Percentiles rank a stretch among this genome's conserved stretches.
Evolutionary conservation across 176 grass and related monocot species (phyloP).

Genomic region (Musa itinerans): DNA sequence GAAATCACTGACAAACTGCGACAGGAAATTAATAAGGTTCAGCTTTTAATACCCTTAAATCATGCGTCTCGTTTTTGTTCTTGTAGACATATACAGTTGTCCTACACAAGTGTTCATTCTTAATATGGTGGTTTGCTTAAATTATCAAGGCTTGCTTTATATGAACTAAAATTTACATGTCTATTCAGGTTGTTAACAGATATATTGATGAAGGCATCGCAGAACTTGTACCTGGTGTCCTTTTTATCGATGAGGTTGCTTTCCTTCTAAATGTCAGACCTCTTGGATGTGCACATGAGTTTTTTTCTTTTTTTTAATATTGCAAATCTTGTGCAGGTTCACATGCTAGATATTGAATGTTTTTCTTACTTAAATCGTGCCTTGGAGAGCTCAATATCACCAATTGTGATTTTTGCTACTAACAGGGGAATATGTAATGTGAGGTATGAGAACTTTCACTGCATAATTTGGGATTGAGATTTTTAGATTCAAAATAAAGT

Average conservation of each 20-base stretch:
- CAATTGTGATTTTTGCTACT: constrained; percentile 87
- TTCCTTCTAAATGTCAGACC: background rate
- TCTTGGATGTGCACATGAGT: background rate
- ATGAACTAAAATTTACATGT: background rate
- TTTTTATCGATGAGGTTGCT: constrained; percentile 91
- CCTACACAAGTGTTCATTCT: too few relatives aligned
- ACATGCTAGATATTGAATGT: constrained; percentile 93
- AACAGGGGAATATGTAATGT: constrained; percentile 93
- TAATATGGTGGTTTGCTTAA: too few relatives aligned
- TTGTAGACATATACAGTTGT: background rate
- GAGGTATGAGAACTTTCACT: constrained; percentile 35
- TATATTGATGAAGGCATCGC: constrained; percentile 94
- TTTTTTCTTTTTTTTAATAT: background rate
- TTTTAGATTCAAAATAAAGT: too few relatives aligned
- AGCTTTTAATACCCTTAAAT: background rate
- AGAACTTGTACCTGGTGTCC: constrained; percentile 88
- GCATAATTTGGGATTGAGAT: too few relatives aligned
- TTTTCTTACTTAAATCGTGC: constrained; percentile 98
- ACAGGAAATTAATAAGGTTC: constrained; percentile 94
- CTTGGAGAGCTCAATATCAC: constrained; percentile 74
- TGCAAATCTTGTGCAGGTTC: constrained; percentile 52
- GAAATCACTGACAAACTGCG: constrained; percentile 93
- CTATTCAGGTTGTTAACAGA: constrained; percentile 63
- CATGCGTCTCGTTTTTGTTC: background rate
- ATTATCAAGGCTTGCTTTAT: background rate